phyloP scores from a whole-genome alignment of 495 filamentous ascomycete species.

The Talaromyces borbonicus region DNA sequence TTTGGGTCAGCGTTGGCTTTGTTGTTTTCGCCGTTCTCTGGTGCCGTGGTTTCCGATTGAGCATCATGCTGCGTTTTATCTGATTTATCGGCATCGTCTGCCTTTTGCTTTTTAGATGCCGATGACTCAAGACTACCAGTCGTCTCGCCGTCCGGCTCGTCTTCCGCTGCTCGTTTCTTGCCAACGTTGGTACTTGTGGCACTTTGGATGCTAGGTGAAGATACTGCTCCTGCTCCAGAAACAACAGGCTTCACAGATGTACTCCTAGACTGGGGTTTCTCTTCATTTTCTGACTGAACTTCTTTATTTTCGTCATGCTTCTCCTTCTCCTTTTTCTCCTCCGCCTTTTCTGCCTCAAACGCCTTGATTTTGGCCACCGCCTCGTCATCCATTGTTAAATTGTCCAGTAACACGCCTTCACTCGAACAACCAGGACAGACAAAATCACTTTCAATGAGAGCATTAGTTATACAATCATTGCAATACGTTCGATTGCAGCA shows the following conservation, averaged over 20 bases:
- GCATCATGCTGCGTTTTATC: conserved; percentile 13
- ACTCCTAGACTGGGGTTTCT: neutral
- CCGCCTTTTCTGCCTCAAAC: conserved; percentile 64
- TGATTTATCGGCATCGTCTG: conserved; percentile 18
- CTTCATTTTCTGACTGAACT: neutral
- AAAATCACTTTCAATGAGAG: conserved; percentile 95
- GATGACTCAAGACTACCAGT: conserved; percentile 14
- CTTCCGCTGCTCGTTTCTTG: conserved; percentile 78
- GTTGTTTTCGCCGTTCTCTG: conserved; percentile 10
- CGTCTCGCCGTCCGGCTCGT: conserved; percentile 37
- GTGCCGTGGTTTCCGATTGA: conserved; percentile 5
- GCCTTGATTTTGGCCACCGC: conserved; percentile 62
- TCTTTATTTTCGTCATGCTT: conserved; percentile 27
- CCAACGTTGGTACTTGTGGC: conserved; percentile 26
- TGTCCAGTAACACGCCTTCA: conserved; percentile 86
- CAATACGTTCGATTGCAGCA: conserved; percentile 97
- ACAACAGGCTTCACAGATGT: conserved; percentile 6
- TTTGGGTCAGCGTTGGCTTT: too few species aligned
- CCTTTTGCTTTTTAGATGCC: conserved; percentile 27
- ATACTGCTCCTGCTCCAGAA: conserved; percentile 9
- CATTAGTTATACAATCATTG: conserved; percentile 96
- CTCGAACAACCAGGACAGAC: conserved; percentile 83
- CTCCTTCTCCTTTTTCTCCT: conserved; percentile 52
- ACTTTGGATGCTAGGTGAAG: conserved; percentile 27
- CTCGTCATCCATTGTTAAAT: conserved; percentile 74